Evolutionary conservation across 2,329 filamentous ascomycete genomes (phyloP).

Genomic region (Cordyceps cicadae): DNA sequence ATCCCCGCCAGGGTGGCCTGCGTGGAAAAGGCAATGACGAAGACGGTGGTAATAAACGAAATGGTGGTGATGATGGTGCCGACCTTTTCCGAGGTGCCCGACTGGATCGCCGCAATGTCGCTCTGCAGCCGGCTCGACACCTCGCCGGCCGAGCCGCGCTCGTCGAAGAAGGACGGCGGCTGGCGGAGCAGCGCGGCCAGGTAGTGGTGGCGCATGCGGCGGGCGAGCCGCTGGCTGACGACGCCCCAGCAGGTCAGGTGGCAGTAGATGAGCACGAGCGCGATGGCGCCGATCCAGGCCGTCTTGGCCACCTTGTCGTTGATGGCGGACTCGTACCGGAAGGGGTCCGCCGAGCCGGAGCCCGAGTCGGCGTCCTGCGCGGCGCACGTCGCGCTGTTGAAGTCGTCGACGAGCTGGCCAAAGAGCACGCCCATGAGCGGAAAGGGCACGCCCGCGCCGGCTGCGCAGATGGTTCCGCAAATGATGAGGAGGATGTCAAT

Average conservation of each 20-base stretch:
- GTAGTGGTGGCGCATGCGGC: constrained; percentile 49
- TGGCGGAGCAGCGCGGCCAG: constrained; percentile 46
- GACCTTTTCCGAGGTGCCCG: constrained; percentile 55
- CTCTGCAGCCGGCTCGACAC: constrained; percentile 47
- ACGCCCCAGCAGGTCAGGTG: constrained; percentile 53
- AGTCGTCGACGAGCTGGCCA: constrained; percentile 46
- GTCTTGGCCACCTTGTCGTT: constrained; percentile 47
- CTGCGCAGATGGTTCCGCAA: constrained; percentile 30
- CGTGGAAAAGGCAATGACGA: constrained; percentile 52
- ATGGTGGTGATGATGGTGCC: constrained; percentile 48
- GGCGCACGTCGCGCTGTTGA: constrained; percentile 42
- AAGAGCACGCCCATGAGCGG: constrained; percentile 51
- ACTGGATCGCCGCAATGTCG: constrained; percentile 51
- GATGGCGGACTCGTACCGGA: constrained; percentile 23
- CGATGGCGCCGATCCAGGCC: constrained; percentile 50
- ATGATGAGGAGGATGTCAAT: constrained; percentile 26
- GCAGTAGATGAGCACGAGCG: constrained; percentile 50
- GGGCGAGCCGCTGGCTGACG: constrained; percentile 48
- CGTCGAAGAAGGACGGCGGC: constrained; percentile 51
- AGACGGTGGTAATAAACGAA: constrained; percentile 53
- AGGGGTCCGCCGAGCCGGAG: neutral
- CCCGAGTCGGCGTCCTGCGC: constrained; percentile 17
- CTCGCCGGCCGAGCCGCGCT: constrained; percentile 45
- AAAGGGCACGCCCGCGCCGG: constrained; percentile 47
- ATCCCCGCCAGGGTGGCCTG: constrained; percentile 48